Evolutionary conservation across 2,329 filamentous ascomycete species (phyloP), one percentile per base, ranked within the genome.

Genomic region (Fusarium sp.): DNA sequence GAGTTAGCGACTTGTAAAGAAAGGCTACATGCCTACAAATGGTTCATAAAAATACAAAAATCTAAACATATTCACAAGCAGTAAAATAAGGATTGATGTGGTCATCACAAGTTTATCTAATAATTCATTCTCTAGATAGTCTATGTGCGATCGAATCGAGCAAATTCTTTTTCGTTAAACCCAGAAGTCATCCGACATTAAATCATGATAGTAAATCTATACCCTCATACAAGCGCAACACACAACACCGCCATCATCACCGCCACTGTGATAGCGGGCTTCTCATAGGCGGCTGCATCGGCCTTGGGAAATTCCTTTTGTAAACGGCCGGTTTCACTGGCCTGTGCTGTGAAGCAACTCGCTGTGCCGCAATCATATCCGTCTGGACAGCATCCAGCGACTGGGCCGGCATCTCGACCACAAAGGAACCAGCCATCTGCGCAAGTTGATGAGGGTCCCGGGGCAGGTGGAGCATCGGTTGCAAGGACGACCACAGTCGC

Each of bases 341-440:
- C 85, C 54, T 83, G 84, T 42, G 79, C 80, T 10, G 89, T 87
- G 35, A 90, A 91, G 82, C 94, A 97, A 79, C 91, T 94, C 27
- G 87, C 88, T 25, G 86, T 86, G 2, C 93, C 94, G 81, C 94
- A 97, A 7, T 81, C 81, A 80, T 92, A 97, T 4, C 93, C 93
- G 45, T 82, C 86, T 0, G 94, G 94, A 84, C 95, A 98, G 80
- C 95, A 98, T 11, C 94, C 94, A 0, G 94, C 90, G 0, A 92
- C 89, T 0, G 87, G 84, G n/a, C 88, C 87, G 0, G 82, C 87
- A 6, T 82, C 83, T 18, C 84, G 62, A 80, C 88, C 75, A 85
- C 90, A 88, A 87, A 98, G 72, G 72, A 89, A 92, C 95, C 95
- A 98, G 9, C 94, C 94, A 52, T 80, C 84, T 0, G 94, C 94